Conservation (phyloP, 1,284 basidiomycete genomes). For the Cryptococcus sp. region DNA sequence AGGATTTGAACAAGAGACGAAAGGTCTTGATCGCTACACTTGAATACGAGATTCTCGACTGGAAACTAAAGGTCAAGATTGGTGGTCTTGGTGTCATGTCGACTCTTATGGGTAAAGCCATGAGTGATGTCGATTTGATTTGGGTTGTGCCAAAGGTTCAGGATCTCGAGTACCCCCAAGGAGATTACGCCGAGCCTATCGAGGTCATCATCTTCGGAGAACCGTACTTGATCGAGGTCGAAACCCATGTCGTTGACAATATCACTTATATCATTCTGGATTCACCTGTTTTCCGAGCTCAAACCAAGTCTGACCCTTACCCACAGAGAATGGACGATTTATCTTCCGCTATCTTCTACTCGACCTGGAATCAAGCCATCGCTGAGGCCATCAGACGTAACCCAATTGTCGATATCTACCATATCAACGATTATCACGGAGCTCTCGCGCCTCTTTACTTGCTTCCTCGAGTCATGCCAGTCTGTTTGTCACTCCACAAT, state of each 20-base stretch:
- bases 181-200: constrained; percentile 84
- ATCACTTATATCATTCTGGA: constrained; percentile 90
- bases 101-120: constrained; percentile 89
- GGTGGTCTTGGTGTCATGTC: constrained; percentile 96
- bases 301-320: constrained; percentile 89
- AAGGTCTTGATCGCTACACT: constrained; percentile 85
- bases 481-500: constrained; percentile 88
- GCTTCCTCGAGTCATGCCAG: constrained; percentile 78
- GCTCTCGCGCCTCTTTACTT: constrained; percentile 84
- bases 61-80: constrained; percentile 95
- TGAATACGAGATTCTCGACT: constrained; percentile 92
- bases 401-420: constrained; percentile 74
- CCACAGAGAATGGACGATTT: constrained; percentile 93
- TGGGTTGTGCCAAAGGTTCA: constrained; percentile 93
- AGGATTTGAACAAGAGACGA: constrained; percentile 78
- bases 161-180: constrained; percentile 81
- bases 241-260: constrained; percentile 84
- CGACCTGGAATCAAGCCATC: constrained; percentile 93
- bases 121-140: constrained; percentile 87
- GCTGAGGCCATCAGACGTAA: constrained; percentile 77
- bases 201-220: constrained; percentile 94
- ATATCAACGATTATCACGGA: constrained; percentile 75
- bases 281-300: constrained; percentile 88
- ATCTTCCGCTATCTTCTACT: constrained; percentile 91
- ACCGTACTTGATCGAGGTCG: constrained; percentile 87